Percentiles rank a stretch among this genome's conserved stretches.
phyloP scores from a whole-genome alignment of 192 early-diverging fungal genomes.

The Coemansia sp. region DNA sequence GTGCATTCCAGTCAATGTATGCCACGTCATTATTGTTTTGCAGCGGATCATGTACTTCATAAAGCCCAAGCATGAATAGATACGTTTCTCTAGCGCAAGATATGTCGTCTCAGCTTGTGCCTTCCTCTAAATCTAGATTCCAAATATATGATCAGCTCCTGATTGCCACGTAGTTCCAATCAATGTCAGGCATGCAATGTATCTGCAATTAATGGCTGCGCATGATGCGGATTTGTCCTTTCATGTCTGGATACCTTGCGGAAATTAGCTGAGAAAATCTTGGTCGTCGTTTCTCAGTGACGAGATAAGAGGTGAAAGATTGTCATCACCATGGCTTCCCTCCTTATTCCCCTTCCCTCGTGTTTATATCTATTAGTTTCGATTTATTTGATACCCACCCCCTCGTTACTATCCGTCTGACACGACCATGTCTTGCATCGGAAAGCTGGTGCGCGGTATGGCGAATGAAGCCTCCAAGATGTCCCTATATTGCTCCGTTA shows the following conservation, averaged over 20 bases:
- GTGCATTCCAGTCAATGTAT: background rate
- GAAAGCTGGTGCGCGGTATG: background rate
- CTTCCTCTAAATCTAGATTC: background rate
- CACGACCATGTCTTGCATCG: background rate
- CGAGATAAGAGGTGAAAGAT: background rate
- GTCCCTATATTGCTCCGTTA: background rate
- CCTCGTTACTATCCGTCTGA: background rate
- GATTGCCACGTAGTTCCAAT: background rate
- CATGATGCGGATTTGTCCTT: background rate
- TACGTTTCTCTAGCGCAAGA: background rate
- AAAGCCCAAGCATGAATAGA: background rate
- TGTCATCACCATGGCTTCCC: background rate
- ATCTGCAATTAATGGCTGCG: background rate
- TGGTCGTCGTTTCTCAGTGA: too few species aligned
- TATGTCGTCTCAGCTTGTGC: background rate
- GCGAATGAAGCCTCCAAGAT: background rate
- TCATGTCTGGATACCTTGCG: background rate
- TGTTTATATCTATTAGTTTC: background rate
- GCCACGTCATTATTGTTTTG: background rate
- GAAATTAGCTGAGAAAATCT: background rate
- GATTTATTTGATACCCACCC: background rate
- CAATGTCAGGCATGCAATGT: background rate
- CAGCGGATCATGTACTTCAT: constrained; percentile 10
- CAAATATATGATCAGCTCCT: background rate
- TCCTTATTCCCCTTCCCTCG: background rate